A percentile compares a stretch with the other conserved stretches of the same genome.
These are phyloP conservation scores for Mortierella hygrophila DNA, from an alignment of 192 early-diverging fungal genomes.

Conservation along the genomic window DNA sequence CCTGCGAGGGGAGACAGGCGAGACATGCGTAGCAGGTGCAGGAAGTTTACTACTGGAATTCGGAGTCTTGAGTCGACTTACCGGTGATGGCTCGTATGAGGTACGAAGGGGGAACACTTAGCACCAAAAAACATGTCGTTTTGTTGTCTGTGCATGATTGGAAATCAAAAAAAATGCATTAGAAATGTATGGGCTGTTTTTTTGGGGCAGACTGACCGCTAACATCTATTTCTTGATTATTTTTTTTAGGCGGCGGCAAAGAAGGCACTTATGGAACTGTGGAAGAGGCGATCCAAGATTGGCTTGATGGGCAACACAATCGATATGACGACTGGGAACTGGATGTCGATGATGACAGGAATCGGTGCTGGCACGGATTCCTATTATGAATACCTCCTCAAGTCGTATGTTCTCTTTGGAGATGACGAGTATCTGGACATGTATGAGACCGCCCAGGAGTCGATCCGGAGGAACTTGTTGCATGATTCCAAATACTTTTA, in stretches of 20 bases:
- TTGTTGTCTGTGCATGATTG: constrained; percentile 10
- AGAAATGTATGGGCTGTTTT: background rate
- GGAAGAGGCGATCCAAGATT: constrained; percentile 79
- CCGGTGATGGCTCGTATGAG: constrained; percentile 85
- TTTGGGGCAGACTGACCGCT: background rate
- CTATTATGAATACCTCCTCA: constrained; percentile 93
- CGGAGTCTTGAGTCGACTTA: constrained; percentile 89
- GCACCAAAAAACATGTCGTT: background rate
- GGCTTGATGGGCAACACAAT: constrained; percentile 90
- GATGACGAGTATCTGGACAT: constrained; percentile 80
- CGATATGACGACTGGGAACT: constrained; percentile 74
- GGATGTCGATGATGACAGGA: constrained; percentile 78
- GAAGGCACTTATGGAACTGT: constrained; percentile 80
- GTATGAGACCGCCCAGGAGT: constrained; percentile 82
- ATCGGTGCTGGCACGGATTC: constrained; percentile 95
- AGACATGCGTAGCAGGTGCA: constrained; percentile 90
- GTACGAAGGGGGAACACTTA: constrained; percentile 31
- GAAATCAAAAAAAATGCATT: background rate
- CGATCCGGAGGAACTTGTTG: constrained; percentile 71
- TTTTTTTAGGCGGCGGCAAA: constrained; percentile 66
- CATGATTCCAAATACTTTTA: constrained; percentile 85
- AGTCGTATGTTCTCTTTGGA: constrained; percentile 90
- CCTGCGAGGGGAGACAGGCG: constrained; percentile 70
- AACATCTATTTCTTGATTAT: constrained; percentile 12
- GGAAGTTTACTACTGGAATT: constrained; percentile 95